Evolutionary conservation across 768 basidiomycete genomes (phyloP), one percentile per base, ranked within the genome.

Genomic region (Leccinellum luteum): DNA sequence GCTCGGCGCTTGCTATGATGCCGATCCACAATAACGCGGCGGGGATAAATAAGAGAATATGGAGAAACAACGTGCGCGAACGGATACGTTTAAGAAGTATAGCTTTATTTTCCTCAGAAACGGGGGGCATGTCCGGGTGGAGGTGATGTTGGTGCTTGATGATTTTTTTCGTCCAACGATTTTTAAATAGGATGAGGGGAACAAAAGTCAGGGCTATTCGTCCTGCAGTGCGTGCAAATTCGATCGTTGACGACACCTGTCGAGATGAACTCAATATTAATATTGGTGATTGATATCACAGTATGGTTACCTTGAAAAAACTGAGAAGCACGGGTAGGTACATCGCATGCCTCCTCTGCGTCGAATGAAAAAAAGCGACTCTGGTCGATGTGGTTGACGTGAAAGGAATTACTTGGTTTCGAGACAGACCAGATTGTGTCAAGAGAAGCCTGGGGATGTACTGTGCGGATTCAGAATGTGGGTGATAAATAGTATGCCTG

Each of bases 141-240:
- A 70, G 53, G 32, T 49, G 66, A n/a, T 74, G 69, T 10, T 71
- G 68, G 58, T 83, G 79, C 8, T 80, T 73, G 59, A 91, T 78
- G 23, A 76, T 69, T 64, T 72, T 81, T 57, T 74, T 78, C 0
- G 83, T 75, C 60, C 74, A 79, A 60, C 78, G 73, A 52, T 84
- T 87, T 61, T 80, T 83, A 38, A 90, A 60, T 52, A 89, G 70
- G 57, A 91, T 66, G 31, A 90, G 68, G 23, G 92, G 92, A 13
- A 91, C 75, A 60, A 94, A 84, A 0, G 90, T 92, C 31, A 94
- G 76, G 0, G 83, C 85, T 51, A 94, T 78, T 56, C 92, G 82
- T 45, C 79, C 85, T 44, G 83, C 82, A 8, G 85, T 90, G 49
- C 86, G 81, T 15, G 84, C 82, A n/a, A 87, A 43, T 65, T 88